Evolutionary conservation across 352 stramenopile species (phyloP).

Genomic region (Globisporangium mamillatum): DNA sequence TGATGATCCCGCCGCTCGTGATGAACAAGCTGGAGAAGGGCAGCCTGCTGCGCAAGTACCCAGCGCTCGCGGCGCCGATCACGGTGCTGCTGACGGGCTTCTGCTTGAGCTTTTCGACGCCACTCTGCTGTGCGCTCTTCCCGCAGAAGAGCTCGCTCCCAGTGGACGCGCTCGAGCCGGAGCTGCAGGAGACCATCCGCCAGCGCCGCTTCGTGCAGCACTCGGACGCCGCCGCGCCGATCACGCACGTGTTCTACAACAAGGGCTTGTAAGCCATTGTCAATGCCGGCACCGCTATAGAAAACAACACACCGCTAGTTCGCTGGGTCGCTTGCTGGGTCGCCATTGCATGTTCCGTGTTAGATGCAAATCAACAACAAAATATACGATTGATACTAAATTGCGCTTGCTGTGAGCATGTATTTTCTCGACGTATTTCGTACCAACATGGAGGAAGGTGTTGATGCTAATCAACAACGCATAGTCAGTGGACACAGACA

Average conservation of each 20-base stretch:
- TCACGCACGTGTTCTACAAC: constrained; percentile 76
- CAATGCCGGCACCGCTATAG: neutral
- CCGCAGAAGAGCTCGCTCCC: constrained; percentile 67
- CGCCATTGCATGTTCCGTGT: neutral
- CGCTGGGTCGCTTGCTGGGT: neutral
- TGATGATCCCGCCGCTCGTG: constrained; percentile 83
- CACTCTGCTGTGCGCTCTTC: constrained; percentile 82
- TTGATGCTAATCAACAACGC: neutral
- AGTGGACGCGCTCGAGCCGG: constrained; percentile 56
- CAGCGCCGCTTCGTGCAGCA: constrained; percentile 44
- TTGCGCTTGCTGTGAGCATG: too few species aligned
- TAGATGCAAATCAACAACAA: neutral
- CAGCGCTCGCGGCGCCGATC: constrained; percentile 57
- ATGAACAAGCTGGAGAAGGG: constrained; percentile 79
- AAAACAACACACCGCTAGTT: constrained; percentile 4
- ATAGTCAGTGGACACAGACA: neutral
- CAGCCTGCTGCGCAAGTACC: constrained; percentile 54
- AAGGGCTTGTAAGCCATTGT: constrained; percentile 47
- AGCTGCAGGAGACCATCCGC: constrained; percentile 56
- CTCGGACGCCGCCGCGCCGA: constrained; percentile 23
- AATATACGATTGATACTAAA: neutral
- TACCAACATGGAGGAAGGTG: neutral
- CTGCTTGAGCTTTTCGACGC: constrained; percentile 73
- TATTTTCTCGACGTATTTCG: neutral
- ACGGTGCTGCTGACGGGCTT: constrained; percentile 73